These are phyloP conservation scores for Monosporozyma solicola DNA, from an alignment of 805 yeast species.

Conservation along the genomic window DNA sequence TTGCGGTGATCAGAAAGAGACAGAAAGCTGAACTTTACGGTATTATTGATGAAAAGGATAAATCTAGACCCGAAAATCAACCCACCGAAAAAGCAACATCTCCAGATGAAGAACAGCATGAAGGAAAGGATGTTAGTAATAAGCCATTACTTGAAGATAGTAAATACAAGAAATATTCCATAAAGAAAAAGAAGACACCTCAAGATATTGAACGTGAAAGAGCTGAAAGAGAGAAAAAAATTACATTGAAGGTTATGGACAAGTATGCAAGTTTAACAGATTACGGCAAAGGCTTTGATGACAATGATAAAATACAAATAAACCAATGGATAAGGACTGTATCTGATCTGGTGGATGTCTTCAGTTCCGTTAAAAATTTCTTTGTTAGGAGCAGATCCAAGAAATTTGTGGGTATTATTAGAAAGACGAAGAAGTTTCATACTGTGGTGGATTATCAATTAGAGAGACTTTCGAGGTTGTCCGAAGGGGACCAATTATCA, in stretches of 20 bases:
- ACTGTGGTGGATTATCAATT: slow-evolving; percentile 66
- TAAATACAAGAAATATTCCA: slow-evolving; percentile 20
- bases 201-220: slow-evolving; percentile 37
- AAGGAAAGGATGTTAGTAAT: slow-evolving; percentile 3
- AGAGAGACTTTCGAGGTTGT: slow-evolving; percentile 55
- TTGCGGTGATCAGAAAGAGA: slow-evolving; percentile 34
- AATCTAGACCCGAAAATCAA: not conserved
- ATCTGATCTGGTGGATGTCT: slow-evolving; percentile 72
- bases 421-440: slow-evolving; percentile 50
- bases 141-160: slow-evolving; percentile 29
- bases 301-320: slow-evolving; percentile 27
- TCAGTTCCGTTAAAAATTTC: slow-evolving; percentile 66
- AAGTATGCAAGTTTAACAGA: slow-evolving; percentile 47
- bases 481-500: slow-evolving; percentile 43
- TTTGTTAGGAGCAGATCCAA: slow-evolving; percentile 70
- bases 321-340: slow-evolving; percentile 79
- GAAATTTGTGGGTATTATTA: slow-evolving; percentile 57
- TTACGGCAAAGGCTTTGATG: slow-evolving; percentile 31
- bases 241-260: slow-evolving; percentile 48
- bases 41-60: slow-evolving; percentile 3
- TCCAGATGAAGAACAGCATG: not conserved
- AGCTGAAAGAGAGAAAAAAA: slow-evolving; percentile 46
- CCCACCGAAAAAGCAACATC: not conserved
- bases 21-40: slow-evolving; percentile 19
- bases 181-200: slow-evolving; percentile 24